Evolutionary conservation across 768 basidiomycete species (phyloP).

Genomic region (Leucocoprinus sp.): DNA sequence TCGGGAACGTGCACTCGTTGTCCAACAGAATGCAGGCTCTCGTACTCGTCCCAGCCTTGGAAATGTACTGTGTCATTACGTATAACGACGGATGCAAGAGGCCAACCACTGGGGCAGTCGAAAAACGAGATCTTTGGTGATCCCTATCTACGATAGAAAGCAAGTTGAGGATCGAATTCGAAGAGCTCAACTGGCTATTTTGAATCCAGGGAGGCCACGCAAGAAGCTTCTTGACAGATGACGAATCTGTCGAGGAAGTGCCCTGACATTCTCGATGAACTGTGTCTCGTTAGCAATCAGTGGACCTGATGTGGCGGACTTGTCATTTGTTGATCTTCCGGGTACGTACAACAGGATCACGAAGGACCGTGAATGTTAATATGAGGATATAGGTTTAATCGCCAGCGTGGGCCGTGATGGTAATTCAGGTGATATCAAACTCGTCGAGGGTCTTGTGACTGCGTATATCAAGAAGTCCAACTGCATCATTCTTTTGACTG

Average conservation of each 20-base stretch:
- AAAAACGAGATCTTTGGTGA: conserved; percentile 36
- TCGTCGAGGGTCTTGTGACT: conserved; percentile 49
- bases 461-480: conserved; percentile 55
- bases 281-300: conserved; percentile 52
- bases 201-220: conserved; percentile 39
- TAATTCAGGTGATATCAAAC: conserved; percentile 46
- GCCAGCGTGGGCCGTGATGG: conserved; percentile 31
- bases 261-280: conserved; percentile 43
- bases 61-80: conserved; percentile 43
- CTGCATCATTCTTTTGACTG: conserved; percentile 53
- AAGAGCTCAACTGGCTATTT: conserved; percentile 56
- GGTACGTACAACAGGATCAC: conserved; percentile 22
- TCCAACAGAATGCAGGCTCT: conserved; percentile 49
- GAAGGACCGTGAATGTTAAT: not conserved
- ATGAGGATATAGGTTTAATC: not conserved
- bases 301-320: conserved; percentile 50
- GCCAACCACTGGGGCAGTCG: conserved; percentile 30
- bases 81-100: conserved; percentile 31
- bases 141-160: conserved; percentile 38
- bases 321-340: conserved; percentile 60
- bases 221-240: conserved; percentile 30
- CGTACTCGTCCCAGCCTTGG: conserved; percentile 33
- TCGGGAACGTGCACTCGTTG: conserved; percentile 77
- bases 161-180: conserved; percentile 61
- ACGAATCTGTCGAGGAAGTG: conserved; percentile 16